Percentiles rank a stretch among this genome's conserved stretches.
These are phyloP conservation scores for Astrephomene gubernaculifera DNA, from an alignment of 139 green algal species.

Conservation along the genomic window DNA sequence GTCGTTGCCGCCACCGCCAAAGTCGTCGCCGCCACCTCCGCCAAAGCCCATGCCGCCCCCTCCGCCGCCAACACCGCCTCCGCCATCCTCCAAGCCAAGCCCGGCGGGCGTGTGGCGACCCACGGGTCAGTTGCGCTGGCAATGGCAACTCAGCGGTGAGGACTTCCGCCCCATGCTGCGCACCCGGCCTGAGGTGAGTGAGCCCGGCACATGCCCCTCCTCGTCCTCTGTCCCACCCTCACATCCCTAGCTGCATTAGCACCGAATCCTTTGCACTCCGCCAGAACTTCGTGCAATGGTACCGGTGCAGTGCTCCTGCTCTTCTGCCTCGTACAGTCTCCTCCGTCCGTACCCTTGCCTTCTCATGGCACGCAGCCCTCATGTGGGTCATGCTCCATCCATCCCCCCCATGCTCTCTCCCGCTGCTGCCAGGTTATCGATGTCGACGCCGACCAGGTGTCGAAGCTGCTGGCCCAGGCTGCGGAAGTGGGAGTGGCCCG, in stretches of 20 bases:
- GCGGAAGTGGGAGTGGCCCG: not conserved
- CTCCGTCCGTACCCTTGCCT: no score
- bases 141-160: slow-evolving; percentile 16
- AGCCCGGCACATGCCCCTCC: not conserved
- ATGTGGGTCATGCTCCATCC: no score
- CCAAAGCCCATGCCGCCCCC: not conserved
- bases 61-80: not conserved
- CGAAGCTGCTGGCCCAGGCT: slow-evolving; percentile 1
- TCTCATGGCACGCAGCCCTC: no score
- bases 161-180: slow-evolving; percentile 21
- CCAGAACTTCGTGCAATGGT: no score
- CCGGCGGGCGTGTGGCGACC: not conserved
- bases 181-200: not conserved
- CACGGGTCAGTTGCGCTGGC: not conserved
- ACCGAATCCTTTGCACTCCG: no score
- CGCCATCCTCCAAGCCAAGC: not conserved
- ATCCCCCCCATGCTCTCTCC: not conserved
- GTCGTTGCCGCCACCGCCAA: not conserved
- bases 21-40: not conserved
- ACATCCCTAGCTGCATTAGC: no score
- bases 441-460: slow-evolving; percentile 25
- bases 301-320: no score
- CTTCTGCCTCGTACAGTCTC: no score
- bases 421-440: not conserved
- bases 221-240: no score